These are phyloP conservation scores for Monotropa hypopitys DNA, from an alignment of 179 eudicot genomes.

Conservation along the genomic window DNA sequence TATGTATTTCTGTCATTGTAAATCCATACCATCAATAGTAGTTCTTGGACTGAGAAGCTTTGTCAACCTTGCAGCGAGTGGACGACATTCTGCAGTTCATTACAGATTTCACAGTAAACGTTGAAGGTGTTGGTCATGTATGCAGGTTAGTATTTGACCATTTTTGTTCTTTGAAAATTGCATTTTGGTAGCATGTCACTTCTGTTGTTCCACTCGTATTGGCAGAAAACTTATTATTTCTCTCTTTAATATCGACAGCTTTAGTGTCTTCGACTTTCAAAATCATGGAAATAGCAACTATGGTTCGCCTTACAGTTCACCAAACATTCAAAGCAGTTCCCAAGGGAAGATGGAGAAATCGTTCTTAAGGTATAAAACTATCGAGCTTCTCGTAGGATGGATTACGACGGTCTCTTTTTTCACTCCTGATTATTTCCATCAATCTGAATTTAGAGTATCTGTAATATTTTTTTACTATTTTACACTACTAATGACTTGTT, in stretches of 20 bases:
- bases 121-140: conserved; percentile 93
- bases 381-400: background rate
- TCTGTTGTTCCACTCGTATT: background rate
- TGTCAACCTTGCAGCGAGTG: conserved; percentile 48
- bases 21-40: background rate
- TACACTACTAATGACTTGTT: background rate
- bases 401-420: background rate
- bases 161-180: background rate
- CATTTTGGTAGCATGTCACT: background rate
- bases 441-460: background rate
- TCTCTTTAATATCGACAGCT: conserved; percentile 35
- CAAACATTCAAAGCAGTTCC: conserved; percentile 60
- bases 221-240: background rate
- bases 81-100: conserved; percentile 81
- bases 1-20: background rate
- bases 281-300: conserved; percentile 76
- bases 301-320: conserved; percentile 53
- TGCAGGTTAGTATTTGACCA: conserved; percentile 49
- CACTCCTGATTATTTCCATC: background rate
- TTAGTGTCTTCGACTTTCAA: conserved; percentile 67
- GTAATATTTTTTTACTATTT: background rate
- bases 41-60: conserved; percentile 10
- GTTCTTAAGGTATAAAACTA: conserved; percentile 54
- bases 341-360: conserved; percentile 99
- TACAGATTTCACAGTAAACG: conserved; percentile 57